These are phyloP conservation scores for Irpex sp. DNA, from an alignment of 1,284 basidiomycete genomes.

Conservation along the genomic window DNA sequence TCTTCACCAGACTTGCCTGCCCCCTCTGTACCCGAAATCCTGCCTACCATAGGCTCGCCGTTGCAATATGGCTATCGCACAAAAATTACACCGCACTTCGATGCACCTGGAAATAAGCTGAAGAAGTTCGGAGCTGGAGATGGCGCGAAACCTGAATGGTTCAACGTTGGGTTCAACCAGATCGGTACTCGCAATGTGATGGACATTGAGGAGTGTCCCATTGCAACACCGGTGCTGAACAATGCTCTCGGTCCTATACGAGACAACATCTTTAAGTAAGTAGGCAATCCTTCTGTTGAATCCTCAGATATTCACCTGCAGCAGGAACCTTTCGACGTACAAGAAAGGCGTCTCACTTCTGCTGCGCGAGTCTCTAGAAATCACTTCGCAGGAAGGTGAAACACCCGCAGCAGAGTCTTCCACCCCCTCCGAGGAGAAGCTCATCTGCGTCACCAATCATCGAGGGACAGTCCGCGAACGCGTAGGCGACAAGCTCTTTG, in stretches of 20 bases:
- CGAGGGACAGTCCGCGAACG: slow-evolving; percentile 80
- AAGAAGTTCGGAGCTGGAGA: slow-evolving; percentile 31
- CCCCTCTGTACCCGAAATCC: slow-evolving; percentile 61
- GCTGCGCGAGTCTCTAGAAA: slow-evolving; percentile 80
- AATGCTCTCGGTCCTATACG: slow-evolving; percentile 62
- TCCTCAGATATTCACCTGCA: not conserved
- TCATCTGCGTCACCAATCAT: slow-evolving; percentile 84
- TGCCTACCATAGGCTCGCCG: slow-evolving; percentile 82
- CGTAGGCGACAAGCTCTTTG: slow-evolving; percentile 80
- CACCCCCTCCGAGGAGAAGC: slow-evolving; percentile 42
- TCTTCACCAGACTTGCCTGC: slow-evolving; percentile 42
- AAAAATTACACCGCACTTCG: slow-evolving; percentile 97
- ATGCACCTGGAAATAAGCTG: slow-evolving; percentile 64
- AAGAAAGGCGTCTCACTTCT: slow-evolving; percentile 90
- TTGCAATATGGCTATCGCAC: slow-evolving; percentile 92
- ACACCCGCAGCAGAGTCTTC: slow-evolving; percentile 22
- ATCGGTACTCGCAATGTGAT: slow-evolving; percentile 76
- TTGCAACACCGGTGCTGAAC: slow-evolving; percentile 85
- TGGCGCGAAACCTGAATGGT: slow-evolving; percentile 49
- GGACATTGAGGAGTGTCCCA: slow-evolving; percentile 98
- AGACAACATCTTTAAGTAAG: slow-evolving; percentile 68
- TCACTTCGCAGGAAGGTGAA: slow-evolving; percentile 8
- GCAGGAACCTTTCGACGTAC: slow-evolving; percentile 77
- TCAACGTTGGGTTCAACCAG: slow-evolving; percentile 89
- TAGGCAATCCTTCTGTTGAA: slow-evolving; percentile 9